These are phyloP conservation scores for Aspergillus avenaceus DNA, from an alignment of 495 filamentous ascomycete species.

Conservation along the genomic window DNA sequence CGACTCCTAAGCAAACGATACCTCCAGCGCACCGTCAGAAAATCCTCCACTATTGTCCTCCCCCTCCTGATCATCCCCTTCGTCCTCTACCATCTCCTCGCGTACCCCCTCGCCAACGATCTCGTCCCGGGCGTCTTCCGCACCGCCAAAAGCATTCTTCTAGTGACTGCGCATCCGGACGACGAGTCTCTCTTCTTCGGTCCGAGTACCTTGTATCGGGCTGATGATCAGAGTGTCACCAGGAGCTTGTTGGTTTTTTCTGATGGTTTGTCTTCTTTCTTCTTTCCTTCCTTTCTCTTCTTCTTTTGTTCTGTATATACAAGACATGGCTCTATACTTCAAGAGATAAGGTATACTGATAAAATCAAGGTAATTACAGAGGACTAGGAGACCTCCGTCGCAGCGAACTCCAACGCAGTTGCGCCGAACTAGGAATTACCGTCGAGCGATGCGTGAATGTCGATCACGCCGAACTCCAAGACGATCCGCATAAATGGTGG, in stretches of 20 bases:
- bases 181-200: conserved; percentile 12
- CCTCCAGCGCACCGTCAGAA: not conserved
- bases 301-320: not conserved
- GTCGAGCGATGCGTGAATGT: conserved; percentile 3
- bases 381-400: conserved; percentile 1
- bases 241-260: conserved; percentile 1
- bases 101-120: conserved; percentile 7
- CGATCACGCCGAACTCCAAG: conserved; percentile 6
- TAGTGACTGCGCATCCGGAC: conserved; percentile 11
- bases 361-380: conserved; percentile 3
- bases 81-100: conserved; percentile 5
- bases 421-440: conserved; percentile 3
- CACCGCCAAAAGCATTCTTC: conserved; percentile 5
- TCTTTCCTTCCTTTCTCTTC: not conserved
- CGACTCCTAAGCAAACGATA: not conserved
- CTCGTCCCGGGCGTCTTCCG: conserved; percentile 2
- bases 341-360: not conserved
- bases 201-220: conserved; percentile 4
- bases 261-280: conserved; percentile 1
- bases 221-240: not conserved
- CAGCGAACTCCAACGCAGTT: conserved; percentile 3
- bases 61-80: not conserved
- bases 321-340: too few species aligned
- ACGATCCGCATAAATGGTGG: conserved; percentile 10
- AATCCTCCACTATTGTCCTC: not conserved